These are phyloP conservation scores for Venustampulla echinocandica DNA, from an alignment of 495 filamentous ascomycete genomes.

Conservation along the genomic window DNA sequence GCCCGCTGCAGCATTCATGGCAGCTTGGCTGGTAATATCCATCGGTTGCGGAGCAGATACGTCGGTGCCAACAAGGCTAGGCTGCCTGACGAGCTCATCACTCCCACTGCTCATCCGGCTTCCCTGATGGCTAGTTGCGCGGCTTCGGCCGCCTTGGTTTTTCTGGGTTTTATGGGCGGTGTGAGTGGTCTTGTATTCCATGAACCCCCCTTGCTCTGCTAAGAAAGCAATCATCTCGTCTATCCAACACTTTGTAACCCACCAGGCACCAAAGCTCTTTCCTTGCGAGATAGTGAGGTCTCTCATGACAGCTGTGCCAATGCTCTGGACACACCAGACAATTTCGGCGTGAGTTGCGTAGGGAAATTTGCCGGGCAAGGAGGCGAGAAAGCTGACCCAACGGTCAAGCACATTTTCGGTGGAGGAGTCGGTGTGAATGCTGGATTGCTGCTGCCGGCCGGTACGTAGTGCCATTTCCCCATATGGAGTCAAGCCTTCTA, in stretches of 20 bases:
- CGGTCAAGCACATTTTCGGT: conserved; percentile 66
- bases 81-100: conserved; percentile 26
- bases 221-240: conserved; percentile 93
- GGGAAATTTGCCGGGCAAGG: conserved; percentile 66
- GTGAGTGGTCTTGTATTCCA: conserved; percentile 44
- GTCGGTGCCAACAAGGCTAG: conserved; percentile 8
- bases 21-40: conserved; percentile 25
- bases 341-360: conserved; percentile 56
- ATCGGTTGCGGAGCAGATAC: conserved; percentile 16
- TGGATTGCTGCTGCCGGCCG: conserved; percentile 26
- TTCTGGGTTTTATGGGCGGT: neutral
- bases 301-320: conserved; percentile 61
- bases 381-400: conserved; percentile 75
- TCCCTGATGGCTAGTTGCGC: conserved; percentile 22
- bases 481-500: conserved; percentile 45
- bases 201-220: conserved; percentile 86
- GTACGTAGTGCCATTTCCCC: conserved; percentile 41
- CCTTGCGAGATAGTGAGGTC: conserved; percentile 77
- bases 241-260: conserved; percentile 95
- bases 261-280: conserved; percentile 88
- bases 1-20: conserved; percentile 24
- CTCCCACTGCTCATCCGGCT: conserved; percentile 37
- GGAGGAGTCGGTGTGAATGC: conserved; percentile 29
- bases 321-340: conserved; percentile 56
- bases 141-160: conserved; percentile 23